Evolutionary conservation across 148 eudicot genomes (phyloP).

Genomic region (Pharnaceum exiguum): DNA sequence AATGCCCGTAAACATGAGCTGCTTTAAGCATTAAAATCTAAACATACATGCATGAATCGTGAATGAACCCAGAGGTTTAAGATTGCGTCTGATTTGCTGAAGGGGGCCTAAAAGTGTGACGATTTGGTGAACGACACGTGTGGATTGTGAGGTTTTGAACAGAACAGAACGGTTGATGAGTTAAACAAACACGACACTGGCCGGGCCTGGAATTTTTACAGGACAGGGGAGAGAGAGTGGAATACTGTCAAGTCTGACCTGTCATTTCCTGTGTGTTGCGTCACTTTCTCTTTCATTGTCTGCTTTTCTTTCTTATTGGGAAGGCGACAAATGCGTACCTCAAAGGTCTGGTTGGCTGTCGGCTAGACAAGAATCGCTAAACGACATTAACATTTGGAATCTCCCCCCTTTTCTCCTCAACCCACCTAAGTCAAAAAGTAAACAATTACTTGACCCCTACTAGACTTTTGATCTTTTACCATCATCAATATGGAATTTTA

Average conservation of each 20-base stretch:
- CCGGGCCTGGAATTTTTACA: slow-evolving; percentile 1
- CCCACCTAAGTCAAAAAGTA: no score
- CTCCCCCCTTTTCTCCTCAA: slow-evolving; percentile 14
- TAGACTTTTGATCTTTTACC: no score
- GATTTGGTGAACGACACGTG: slow-evolving; percentile 21
- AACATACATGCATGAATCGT: no score
- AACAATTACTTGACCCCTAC: not conserved
- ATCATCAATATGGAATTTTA: no score
- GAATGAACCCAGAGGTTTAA: no score
- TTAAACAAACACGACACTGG: no score
- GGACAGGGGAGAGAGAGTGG: not conserved
- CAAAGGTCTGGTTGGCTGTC: slow-evolving; percentile 22
- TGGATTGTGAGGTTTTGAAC: slow-evolving; percentile 3
- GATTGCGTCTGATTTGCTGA: no score
- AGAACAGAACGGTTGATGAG: slow-evolving; percentile 4
- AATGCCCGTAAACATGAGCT: no score
- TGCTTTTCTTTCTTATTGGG: not conserved
- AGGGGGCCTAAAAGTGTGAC: slow-evolving; percentile 2
- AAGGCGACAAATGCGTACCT: slow-evolving; percentile 22
- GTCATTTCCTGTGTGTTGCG: not conserved
- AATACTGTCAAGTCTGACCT: not conserved
- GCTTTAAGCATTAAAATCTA: no score
- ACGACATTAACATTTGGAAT: slow-evolving; percentile 21
- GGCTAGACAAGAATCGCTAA: slow-evolving; percentile 22
- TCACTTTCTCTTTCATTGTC: not conserved